Base-by-base conservation (phyloP, 2,329 filamentous ascomycete genomes). In the Talaromyces sp. region DNA sequence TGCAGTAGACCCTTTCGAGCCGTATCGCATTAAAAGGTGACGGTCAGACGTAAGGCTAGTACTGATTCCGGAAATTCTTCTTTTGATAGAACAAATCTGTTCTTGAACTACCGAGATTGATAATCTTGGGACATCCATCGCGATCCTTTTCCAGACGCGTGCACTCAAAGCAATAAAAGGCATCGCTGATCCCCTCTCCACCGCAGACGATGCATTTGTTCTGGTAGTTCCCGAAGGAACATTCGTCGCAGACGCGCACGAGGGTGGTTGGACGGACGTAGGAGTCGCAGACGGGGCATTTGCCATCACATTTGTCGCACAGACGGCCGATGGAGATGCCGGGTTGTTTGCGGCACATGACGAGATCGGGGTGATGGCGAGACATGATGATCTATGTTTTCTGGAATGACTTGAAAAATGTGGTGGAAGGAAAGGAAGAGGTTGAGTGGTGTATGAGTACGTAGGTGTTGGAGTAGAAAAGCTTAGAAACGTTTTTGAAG, bases 181-280 rank as follows among this genome's bases (percentile, higher is more conserved):
- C 95, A 76, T 99, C 95, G 37, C 90, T 95, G 76, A 99, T 99
- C 33, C 95, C 95, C 80, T 98, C 95, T 70, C 95, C 95, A 76
- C 95, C 95, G 79, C 95, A 99, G 48, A 99, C 95, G 69, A 99
- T 92, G 76, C 95, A 99, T 79, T 99, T 99, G 83, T 99, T 99
- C 81, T 98, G 95, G 83, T 97, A 99, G 84, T 99, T 99, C 74
- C 95, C 95, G 77, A 99, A 99, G 76, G 91, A 93, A 84, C 95
- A 99, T 81, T 99, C 95, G 82, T 99, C 95, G 83, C 95, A 99
- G 81, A 99, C 98, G 73, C 93, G 92, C 65, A 96, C 95, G 63
- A 98, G 88, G 8, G 95, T 98, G 31, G 95, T 99, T 12, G 95
- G 95, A 16, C 95, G 93, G 67, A 99, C 95, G 85, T 99, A 99